Conservation (phyloP, 495 filamentous ascomycete genomes). For the Polyplosphaeria fusca region DNA sequence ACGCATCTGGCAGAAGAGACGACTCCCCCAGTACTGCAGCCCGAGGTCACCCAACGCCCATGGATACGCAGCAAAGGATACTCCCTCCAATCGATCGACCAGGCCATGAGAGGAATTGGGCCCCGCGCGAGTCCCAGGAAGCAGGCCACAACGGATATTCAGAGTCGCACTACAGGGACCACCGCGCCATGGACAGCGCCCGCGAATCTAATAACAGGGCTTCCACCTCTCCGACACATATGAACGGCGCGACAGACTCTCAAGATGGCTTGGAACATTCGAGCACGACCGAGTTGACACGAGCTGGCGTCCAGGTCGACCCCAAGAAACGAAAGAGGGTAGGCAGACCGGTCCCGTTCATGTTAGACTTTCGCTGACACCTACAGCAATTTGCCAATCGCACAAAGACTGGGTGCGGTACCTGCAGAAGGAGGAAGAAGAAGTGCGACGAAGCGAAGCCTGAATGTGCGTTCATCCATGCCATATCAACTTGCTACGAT, state of each 20-base stretch:
- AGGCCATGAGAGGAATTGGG: conserved; percentile 22
- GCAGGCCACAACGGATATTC: conserved; percentile 1
- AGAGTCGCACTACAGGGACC: conserved; percentile 19
- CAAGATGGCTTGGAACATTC: conserved; percentile 7
- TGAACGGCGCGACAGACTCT: conserved; percentile 1
- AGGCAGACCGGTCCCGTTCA: not conserved
- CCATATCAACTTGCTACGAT: not conserved
- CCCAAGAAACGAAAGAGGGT: conserved; percentile 37
- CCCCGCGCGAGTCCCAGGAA: not conserved
- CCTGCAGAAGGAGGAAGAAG: conserved; percentile 92
- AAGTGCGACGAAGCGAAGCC: conserved; percentile 97
- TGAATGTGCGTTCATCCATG: conserved; percentile 60
- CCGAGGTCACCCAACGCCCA: conserved; percentile 3
- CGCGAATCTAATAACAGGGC: not conserved
- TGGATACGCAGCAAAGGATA: conserved; percentile 16
- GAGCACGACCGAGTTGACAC: conserved; percentile 25
- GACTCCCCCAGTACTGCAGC: conserved; percentile 7
- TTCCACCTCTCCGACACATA: not conserved
- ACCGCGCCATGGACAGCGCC: conserved; percentile 11
- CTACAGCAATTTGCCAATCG: conserved; percentile 85
- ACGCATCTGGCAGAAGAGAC: too few species aligned
- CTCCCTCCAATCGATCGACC: conserved; percentile 16
- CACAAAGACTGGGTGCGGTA: conserved; percentile 96
- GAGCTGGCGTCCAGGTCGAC: conserved; percentile 36
- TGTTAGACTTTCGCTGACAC: conserved; percentile 24